Evolutionary conservation across 176 grass and related monocot genomes (phyloP).

Genomic region (Neostapfia colusana): DNA sequence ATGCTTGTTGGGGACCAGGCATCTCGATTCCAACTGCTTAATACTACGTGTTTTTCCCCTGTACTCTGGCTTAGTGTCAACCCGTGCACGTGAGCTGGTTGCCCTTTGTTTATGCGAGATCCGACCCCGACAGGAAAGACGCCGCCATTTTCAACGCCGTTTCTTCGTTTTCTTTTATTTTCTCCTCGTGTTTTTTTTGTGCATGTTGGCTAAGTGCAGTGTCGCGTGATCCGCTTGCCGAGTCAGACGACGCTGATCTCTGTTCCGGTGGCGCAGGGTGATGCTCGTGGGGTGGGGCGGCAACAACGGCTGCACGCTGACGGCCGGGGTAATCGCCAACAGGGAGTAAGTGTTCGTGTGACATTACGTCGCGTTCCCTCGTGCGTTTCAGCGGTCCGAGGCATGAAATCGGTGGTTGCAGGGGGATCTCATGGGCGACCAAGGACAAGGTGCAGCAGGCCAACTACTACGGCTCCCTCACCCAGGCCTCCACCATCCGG

Average conservation of each 20-base stretch:
- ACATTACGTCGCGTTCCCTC: neutral
- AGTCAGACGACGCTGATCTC: neutral
- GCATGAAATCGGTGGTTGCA: constrained; percentile 10
- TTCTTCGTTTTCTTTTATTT: neutral
- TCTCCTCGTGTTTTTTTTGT: neutral
- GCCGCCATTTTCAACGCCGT: neutral
- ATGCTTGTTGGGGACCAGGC: constrained; percentile 15
- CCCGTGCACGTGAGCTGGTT: constrained; percentile 29
- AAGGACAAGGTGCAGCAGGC: constrained; percentile 97
- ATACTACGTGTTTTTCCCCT: neutral
- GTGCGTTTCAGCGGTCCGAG: neutral
- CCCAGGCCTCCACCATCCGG: constrained; percentile 85
- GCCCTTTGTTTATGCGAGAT: constrained; percentile 15
- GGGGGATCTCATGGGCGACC: constrained; percentile 96
- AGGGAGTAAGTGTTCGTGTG: constrained; percentile 55
- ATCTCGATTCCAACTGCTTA: neutral
- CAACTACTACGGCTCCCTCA: constrained; percentile 94
- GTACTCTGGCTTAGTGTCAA: neutral
- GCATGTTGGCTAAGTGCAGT: constrained; percentile 27
- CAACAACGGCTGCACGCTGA: constrained; percentile 93
- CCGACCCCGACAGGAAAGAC: neutral
- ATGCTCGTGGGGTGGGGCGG: constrained; percentile 97
- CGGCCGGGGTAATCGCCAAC: constrained; percentile 91
- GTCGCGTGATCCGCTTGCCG: constrained; percentile 10
- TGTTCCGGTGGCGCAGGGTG: constrained; percentile 49